Percentiles rank a stretch among this genome's conserved stretches.
Evolutionary conservation across 352 stramenopile species (phyloP).

Genomic region (Phytophthora vignae): DNA sequence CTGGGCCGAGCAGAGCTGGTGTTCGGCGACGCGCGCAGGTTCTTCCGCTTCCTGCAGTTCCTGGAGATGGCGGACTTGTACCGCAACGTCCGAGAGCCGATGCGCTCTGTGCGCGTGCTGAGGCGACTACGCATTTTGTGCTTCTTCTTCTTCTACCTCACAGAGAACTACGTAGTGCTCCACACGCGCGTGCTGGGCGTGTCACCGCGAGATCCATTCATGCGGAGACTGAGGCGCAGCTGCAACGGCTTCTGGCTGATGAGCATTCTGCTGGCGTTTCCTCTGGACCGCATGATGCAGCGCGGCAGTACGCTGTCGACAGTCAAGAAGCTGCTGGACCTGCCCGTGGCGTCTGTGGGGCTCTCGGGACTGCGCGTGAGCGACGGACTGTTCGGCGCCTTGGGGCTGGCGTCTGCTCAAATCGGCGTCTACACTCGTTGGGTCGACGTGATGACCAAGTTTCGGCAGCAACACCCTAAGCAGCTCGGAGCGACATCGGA

Average conservation of each 20-base stretch:
- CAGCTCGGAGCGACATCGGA: constrained; percentile 23
- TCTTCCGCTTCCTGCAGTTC: constrained; percentile 74
- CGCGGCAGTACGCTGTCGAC: constrained; percentile 43
- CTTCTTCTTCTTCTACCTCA: constrained; percentile 75
- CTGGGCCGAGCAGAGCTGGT: constrained; percentile 52
- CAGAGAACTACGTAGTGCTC: constrained; percentile 71
- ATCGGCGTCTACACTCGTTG: constrained; percentile 58
- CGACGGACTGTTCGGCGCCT: constrained; percentile 54
- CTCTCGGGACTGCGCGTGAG: constrained; percentile 54
- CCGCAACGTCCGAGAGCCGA: constrained; percentile 48
- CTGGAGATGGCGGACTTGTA: constrained; percentile 68
- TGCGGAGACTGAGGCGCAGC: constrained; percentile 45
- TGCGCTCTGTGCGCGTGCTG: constrained; percentile 38
- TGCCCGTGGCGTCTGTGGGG: constrained; percentile 59
- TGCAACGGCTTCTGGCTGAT: constrained; percentile 65
- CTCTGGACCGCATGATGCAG: constrained; percentile 51
- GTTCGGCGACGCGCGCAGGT: constrained; percentile 63
- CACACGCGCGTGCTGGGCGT: constrained; percentile 51
- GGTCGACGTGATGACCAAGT: constrained; percentile 53
- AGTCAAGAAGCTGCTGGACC: constrained; percentile 64
- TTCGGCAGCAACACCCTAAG: constrained; percentile 38
- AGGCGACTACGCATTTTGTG: constrained; percentile 56
- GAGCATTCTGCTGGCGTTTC: constrained; percentile 69
- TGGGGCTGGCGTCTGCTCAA: constrained; percentile 56
- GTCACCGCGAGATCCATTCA: constrained; percentile 35